These are phyloP conservation scores for Acmispon strigosus DNA, from an alignment of 306 rosid species.

Conservation along the genomic window DNA sequence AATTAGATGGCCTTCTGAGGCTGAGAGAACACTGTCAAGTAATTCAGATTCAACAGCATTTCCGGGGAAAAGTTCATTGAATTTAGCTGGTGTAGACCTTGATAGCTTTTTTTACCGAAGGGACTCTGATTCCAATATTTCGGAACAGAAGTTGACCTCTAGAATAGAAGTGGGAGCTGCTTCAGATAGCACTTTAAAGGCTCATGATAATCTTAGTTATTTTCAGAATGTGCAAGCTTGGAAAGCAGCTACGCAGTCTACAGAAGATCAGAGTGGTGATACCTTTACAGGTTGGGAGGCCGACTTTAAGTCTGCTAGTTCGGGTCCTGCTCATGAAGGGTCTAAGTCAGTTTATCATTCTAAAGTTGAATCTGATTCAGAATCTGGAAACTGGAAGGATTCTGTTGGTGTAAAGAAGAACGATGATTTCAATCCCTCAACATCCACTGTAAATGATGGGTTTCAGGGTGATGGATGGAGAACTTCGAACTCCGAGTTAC, in stretches of 20 bases:
- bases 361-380: constrained; percentile 34
- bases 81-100: constrained; percentile 54
- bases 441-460: constrained; percentile 39
- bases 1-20: constrained; percentile 65
- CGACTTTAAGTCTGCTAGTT: constrained; percentile 48
- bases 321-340: constrained; percentile 33
- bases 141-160: constrained; percentile 20
- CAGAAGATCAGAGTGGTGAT: constrained; percentile 36
- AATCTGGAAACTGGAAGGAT: constrained; percentile 36
- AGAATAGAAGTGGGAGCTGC: constrained; percentile 13
- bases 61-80: constrained; percentile 37
- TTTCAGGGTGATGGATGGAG: constrained; percentile 50
- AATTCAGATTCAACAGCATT: constrained; percentile 20
- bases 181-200: constrained; percentile 26
- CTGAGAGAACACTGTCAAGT: constrained; percentile 34
- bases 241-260: constrained; percentile 23
- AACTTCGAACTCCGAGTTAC: constrained; percentile 34
- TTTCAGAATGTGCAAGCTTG: constrained; percentile 49
- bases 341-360: constrained; percentile 42
- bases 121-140: constrained; percentile 26
- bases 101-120: constrained; percentile 43
- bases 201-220: constrained; percentile 41
- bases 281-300: constrained; percentile 76
- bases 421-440: constrained; percentile 34
- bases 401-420: constrained; percentile 26